These are phyloP conservation scores for Fusarium haematococcum DNA, from an alignment of 2,329 filamentous ascomycete genomes.

Conservation along the genomic window DNA sequence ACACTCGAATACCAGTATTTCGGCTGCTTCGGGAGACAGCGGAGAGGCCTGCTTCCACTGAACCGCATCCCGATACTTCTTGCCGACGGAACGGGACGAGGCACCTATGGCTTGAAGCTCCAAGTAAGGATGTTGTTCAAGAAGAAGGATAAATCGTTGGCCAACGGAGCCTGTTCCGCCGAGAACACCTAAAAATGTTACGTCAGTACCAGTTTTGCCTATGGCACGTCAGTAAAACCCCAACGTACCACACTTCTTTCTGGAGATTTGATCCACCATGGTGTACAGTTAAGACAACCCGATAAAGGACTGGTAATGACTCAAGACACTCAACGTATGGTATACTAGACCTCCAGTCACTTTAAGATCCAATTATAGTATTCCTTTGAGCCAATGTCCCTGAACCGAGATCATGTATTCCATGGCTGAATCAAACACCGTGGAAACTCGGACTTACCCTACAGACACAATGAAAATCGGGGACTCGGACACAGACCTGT, in stretches of 20 bases:
- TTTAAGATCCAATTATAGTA: not conserved
- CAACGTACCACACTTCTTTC: not conserved
- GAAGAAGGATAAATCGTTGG: constrained; percentile 92
- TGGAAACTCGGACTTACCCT: not conserved
- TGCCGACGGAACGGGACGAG: constrained; percentile 90
- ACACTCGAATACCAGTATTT: constrained; percentile 88
- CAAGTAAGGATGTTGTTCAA: constrained; percentile 88
- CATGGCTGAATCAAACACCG: not conserved
- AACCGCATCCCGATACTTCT: constrained; percentile 94
- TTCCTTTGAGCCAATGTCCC: not conserved
- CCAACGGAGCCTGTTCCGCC: constrained; percentile 95
- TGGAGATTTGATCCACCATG: not conserved
- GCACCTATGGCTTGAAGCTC: constrained; percentile 90
- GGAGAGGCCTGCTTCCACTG: constrained; percentile 92
- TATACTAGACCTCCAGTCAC: not conserved
- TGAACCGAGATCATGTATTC: not conserved
- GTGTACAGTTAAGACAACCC: not conserved
- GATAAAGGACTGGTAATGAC: not conserved
- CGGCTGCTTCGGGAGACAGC: constrained; percentile 78
- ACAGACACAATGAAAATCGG: not conserved
- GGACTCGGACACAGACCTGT: not conserved
- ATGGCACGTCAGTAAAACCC: rapidly evolving
- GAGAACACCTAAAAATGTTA: constrained; percentile 70
- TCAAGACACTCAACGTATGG: not conserved
- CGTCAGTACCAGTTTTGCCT: not conserved